Base-by-base conservation (phyloP, 192 early-diverging fungal genomes). In the Gonapodya prolifera region DNA sequence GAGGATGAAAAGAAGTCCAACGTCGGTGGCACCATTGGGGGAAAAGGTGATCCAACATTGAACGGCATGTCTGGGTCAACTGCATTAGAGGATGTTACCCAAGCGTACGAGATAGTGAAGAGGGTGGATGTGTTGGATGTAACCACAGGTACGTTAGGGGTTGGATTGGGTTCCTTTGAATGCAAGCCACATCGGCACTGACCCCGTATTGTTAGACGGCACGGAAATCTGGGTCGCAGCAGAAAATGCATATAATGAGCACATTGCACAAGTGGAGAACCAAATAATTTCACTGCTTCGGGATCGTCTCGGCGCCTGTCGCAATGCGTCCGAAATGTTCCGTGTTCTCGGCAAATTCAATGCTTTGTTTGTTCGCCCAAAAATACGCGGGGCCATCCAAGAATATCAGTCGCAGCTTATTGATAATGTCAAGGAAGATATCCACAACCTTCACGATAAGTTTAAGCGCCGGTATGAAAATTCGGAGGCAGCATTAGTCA, bases 341-440 rank as follows among this genome's bases (percentile, higher is more conserved):
- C 90, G 97, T 18, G 95, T 98, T 30, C 99, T 99, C 81, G 96
- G 95, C 45, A 99, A 99, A 81, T 99, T 99, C 90, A 99, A 99
- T 81, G 97, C 97, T 0, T 89, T 99, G 45, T 99, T 99, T 84
- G 94, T 99, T 35, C 87, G 97, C 73, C 97, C 96, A 79, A 99
- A 98, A 91, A 99, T 99, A 86, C 93, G 98, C 81, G 95, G 96
- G 23, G 98, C 98, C 23, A 96, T 99, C 79, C 96, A 97, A 83
- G 98, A 99, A 84, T 99, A 99, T 81, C 98, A 99, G 85, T 92
- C 93, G 23, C 96, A 98, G 82, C 87, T 99, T 77, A 96, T 99
- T 78, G 95, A 95, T 76, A 93, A 90, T 36, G 97, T 99, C 80
- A 99, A 99, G 86, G 94, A 95, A n/a, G 98, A 99, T 79, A 96